A percentile compares a stretch with the other conserved stretches of the same genome.
These are phyloP conservation scores for Candida chilensis DNA, from an alignment of 805 yeast genomes.

Conservation along the genomic window DNA sequence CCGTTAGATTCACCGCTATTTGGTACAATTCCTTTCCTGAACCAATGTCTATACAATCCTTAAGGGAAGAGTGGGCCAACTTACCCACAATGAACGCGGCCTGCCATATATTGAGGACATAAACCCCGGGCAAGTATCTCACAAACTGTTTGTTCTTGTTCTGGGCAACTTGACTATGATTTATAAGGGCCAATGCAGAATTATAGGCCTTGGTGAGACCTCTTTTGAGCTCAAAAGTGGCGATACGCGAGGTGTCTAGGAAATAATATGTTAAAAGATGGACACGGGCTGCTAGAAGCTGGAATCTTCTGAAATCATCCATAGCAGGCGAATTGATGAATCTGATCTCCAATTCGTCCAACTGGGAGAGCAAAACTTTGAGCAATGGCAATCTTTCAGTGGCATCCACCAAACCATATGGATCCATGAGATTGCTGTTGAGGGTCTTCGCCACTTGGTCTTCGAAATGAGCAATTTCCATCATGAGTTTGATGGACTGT, in stretches of 20 bases:
- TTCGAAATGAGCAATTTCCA: constrained; percentile 78
- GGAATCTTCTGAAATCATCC: constrained; percentile 65
- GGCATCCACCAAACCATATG: constrained; percentile 54
- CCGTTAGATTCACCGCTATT: constrained; percentile 57
- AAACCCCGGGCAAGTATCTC: constrained; percentile 75
- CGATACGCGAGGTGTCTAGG: constrained; percentile 48
- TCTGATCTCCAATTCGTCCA: constrained; percentile 67
- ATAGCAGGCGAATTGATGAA: constrained; percentile 28
- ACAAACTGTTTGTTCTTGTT: constrained; percentile 53
- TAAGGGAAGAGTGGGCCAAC: constrained; percentile 66
- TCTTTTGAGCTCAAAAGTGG: constrained; percentile 50
- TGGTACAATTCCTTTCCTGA: constrained; percentile 66
- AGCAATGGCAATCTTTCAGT: constrained; percentile 70
- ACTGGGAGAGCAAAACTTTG: constrained; percentile 58
- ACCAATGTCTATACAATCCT: constrained; percentile 55
- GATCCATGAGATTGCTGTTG: constrained; percentile 60
- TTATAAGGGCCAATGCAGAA: constrained; percentile 64
- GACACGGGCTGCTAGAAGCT: constrained; percentile 65
- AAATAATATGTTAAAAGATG: constrained; percentile 79
- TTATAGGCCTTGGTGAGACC: constrained; percentile 75
- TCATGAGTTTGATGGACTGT: constrained; percentile 58
- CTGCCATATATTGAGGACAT: constrained; percentile 83
- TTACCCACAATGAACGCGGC: constrained; percentile 79
- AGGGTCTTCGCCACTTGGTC: constrained; percentile 75
- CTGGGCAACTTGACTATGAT: constrained; percentile 58